Conservation (phyloP, 139 green algal genomes). For the Tetradesmus obliquus region DNA sequence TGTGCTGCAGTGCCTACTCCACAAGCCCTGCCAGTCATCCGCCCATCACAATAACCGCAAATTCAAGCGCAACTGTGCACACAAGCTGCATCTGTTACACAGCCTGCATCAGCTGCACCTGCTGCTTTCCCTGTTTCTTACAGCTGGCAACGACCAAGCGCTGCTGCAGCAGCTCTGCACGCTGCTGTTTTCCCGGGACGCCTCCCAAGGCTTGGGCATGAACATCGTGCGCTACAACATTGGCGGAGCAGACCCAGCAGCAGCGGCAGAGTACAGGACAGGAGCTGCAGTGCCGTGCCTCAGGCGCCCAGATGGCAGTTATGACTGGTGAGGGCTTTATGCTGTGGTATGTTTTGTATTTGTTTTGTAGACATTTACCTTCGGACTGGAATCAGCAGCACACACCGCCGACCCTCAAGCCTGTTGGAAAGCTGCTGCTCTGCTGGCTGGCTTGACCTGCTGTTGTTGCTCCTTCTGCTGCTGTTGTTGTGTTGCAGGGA, state of each 20-base stretch:
- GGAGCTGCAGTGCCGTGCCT: constrained; percentile 22
- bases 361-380: too few relatives aligned
- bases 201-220: constrained; percentile 1
- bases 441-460: background rate
- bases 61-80: background rate
- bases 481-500: background rate
- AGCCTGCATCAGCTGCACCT: background rate
- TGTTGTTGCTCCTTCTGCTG: background rate
- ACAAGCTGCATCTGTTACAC: background rate
- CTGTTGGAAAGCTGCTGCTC: too few relatives aligned
- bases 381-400: too few relatives aligned
- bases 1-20: background rate
- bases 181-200: constrained; percentile 1
- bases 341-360: too few relatives aligned
- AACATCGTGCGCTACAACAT: constrained; percentile 42
- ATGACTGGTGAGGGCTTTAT: background rate
- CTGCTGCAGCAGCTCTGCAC: background rate
- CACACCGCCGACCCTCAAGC: too few relatives aligned
- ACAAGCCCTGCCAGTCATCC: background rate
- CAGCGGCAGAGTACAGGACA: constrained; percentile 11
- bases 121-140: background rate
- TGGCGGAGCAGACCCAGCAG: background rate
- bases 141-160: background rate
- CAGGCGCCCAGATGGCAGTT: background rate
- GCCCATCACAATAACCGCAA: too few relatives aligned